Evolutionary conservation across 306 rosid genomes (phyloP).

Genomic region (Ormosia semicastrata): DNA sequence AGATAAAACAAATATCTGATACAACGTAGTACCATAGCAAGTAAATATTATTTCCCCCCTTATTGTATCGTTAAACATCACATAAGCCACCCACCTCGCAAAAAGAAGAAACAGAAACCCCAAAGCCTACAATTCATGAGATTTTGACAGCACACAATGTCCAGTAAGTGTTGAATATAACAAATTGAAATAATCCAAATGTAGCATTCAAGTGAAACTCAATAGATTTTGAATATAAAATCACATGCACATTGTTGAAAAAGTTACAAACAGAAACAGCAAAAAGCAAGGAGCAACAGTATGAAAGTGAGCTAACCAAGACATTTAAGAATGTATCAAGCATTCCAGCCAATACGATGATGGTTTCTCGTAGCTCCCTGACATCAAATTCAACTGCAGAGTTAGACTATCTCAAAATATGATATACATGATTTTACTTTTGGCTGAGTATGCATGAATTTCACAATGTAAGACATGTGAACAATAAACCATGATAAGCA

Average conservation of each 20-base stretch:
- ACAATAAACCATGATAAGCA: neutral
- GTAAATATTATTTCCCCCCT: slow-evolving; percentile 77
- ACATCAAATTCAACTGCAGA: slow-evolving; percentile 30
- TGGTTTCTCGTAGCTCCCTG: slow-evolving; percentile 76
- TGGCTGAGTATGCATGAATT: slow-evolving; percentile 7
- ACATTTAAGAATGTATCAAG: slow-evolving; percentile 79
- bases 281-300: slow-evolving; percentile 14
- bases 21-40: slow-evolving; percentile 72
- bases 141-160: too few relatives aligned
- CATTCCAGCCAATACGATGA: slow-evolving; percentile 81
- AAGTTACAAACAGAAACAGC: slow-evolving; percentile 14
- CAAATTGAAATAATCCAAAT: slow-evolving; percentile 21
- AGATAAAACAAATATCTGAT: slow-evolving; percentile 81
- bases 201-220: neutral
- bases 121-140: too few relatives aligned
- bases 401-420: slow-evolving; percentile 16
- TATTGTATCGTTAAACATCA: slow-evolving; percentile 85
- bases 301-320: slow-evolving; percentile 63
- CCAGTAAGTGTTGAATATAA: neutral
- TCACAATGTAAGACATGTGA: neutral
- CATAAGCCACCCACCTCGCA: slow-evolving; percentile 91
- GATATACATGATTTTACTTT: neutral
- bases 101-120: slow-evolving; percentile 85
- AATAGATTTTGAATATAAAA: slow-evolving; percentile 10
- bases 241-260: neutral